A percentile compares a stretch with the other conserved stretches of the same genome.
Evolutionary conservation across 2,329 filamentous ascomycete genomes (phyloP).

Genomic region (Metarhizium humberi): DNA sequence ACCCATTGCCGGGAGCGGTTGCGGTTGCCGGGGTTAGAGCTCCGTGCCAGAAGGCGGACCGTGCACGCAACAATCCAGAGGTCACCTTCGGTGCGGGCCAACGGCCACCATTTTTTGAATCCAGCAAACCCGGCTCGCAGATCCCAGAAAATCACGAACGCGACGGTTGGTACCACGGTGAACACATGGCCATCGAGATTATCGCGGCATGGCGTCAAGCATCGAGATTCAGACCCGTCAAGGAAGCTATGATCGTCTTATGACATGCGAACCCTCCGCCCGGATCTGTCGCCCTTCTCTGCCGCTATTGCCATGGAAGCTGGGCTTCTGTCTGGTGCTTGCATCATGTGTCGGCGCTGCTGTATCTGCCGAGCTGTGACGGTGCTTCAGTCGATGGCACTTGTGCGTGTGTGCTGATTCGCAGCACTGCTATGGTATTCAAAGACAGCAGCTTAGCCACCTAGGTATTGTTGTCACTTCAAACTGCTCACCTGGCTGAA

Average conservation of each 20-base stretch:
- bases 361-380: not conserved
- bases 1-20: conserved; percentile 3
- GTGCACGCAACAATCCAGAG: not conserved
- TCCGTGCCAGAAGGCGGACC: not conserved
- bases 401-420: not conserved
- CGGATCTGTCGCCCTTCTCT: too few relatives aligned
- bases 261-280: not conserved
- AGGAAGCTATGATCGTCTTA: not conserved
- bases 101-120: not conserved
- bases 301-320: too few relatives aligned
- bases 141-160: not conserved
- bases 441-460: not conserved
- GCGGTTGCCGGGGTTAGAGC: not conserved
- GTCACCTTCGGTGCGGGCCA: conserved; percentile 4
- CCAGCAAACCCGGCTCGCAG: not conserved
- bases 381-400: not conserved
- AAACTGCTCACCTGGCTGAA: not conserved
- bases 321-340: not conserved
- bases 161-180: not conserved
- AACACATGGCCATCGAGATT: not conserved
- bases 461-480: not conserved
- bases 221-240: not conserved
- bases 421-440: not conserved
- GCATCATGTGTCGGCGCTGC: not conserved
- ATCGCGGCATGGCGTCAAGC: not conserved